Evolutionary conservation across 768 basidiomycete genomes (phyloP).

Genomic region (Trametes villosa): DNA sequence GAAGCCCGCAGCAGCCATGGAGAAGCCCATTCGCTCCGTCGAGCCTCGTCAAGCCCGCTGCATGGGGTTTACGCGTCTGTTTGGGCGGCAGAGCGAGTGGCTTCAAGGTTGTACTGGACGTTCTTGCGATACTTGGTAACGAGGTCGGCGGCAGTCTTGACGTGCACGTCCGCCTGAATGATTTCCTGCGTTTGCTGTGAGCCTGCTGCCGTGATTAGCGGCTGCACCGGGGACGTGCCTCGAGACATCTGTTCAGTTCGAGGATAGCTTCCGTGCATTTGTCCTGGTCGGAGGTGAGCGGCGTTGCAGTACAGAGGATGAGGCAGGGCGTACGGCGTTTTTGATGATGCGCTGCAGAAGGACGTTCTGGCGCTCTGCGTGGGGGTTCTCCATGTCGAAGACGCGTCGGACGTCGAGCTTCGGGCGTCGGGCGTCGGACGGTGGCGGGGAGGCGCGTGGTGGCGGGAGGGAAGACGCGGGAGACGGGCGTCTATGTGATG

Average conservation of each 20-base stretch:
- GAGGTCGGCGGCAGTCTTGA: slow-evolving; percentile 82
- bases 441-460: not conserved
- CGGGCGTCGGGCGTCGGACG: not conserved
- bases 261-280: slow-evolving; percentile 91
- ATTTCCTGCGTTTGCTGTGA: slow-evolving; percentile 60
- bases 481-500: not conserved
- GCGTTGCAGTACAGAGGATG: not conserved
- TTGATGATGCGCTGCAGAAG: slow-evolving; percentile 90
- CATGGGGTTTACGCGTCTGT: slow-evolving; percentile 4
- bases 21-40: too few species aligned
- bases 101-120: slow-evolving; percentile 89
- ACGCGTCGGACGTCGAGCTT: not conserved
- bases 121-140: slow-evolving; percentile 90
- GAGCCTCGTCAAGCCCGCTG: too few species aligned
- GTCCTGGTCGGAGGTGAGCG: slow-evolving; percentile 52
- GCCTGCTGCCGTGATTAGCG: not conserved
- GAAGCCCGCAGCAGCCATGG: too few species aligned
- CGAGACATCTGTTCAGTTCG: slow-evolving; percentile 87
- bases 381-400: slow-evolving; percentile 86
- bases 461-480: slow-evolving; percentile 10
- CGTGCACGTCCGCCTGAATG: slow-evolving; percentile 72
- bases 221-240: slow-evolving; percentile 48
- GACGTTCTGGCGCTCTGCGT: slow-evolving; percentile 90
- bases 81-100: slow-evolving; percentile 39
- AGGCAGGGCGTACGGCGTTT: slow-evolving; percentile 66